phyloP scores from a whole-genome alignment of 2,329 filamentous ascomycete genomes.

The Colletotrichum spinosum region DNA sequence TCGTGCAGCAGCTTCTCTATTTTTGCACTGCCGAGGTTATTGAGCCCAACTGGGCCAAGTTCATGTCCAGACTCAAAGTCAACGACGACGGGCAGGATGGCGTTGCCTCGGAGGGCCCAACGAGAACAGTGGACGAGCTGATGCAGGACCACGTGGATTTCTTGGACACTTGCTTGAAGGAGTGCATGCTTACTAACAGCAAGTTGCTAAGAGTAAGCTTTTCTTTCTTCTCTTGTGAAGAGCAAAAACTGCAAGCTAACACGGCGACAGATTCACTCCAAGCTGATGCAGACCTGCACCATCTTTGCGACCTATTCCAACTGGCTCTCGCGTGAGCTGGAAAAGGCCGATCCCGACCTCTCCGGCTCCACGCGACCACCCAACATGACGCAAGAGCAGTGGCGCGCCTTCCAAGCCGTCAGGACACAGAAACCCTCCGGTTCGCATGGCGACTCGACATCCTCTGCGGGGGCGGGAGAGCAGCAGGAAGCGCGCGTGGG shows the following conservation, averaged over 20 bases:
- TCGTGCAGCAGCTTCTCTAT: slow-evolving; percentile 95
- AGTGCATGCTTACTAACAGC: slow-evolving; percentile 98
- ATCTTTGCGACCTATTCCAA: slow-evolving; percentile 93
- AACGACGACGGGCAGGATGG: slow-evolving; percentile 57
- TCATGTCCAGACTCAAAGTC: slow-evolving; percentile 87
- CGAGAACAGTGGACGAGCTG: slow-evolving; percentile 90
- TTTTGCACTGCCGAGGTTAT: slow-evolving; percentile 98
- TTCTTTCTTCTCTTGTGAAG: neutral
- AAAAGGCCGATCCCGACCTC: slow-evolving; percentile 85
- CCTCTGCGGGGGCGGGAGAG: slow-evolving; percentile 50
- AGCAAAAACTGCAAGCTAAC: slow-evolving; percentile 39
- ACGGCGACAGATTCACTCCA: slow-evolving; percentile 84
- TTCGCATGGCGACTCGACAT: slow-evolving; percentile 46
- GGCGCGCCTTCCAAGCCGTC: slow-evolving; percentile 66
- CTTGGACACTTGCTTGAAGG: slow-evolving; percentile 95
- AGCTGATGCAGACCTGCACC: slow-evolving; percentile 94
- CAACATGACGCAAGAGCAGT: slow-evolving; percentile 71
- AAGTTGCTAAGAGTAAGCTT: slow-evolving; percentile 84
- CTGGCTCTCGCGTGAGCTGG: slow-evolving; percentile 85
- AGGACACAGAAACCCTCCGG: slow-evolving; percentile 55
- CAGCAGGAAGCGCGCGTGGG: slow-evolving; percentile 66
- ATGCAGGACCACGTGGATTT: slow-evolving; percentile 99
- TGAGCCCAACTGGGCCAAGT: slow-evolving; percentile 94
- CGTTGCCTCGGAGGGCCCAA: slow-evolving; percentile 48
- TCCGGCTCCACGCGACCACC: slow-evolving; percentile 66